These are phyloP conservation scores for Talaromyces rugulosus DNA, from an alignment of 2,329 filamentous ascomycete genomes.

Conservation along the genomic window DNA sequence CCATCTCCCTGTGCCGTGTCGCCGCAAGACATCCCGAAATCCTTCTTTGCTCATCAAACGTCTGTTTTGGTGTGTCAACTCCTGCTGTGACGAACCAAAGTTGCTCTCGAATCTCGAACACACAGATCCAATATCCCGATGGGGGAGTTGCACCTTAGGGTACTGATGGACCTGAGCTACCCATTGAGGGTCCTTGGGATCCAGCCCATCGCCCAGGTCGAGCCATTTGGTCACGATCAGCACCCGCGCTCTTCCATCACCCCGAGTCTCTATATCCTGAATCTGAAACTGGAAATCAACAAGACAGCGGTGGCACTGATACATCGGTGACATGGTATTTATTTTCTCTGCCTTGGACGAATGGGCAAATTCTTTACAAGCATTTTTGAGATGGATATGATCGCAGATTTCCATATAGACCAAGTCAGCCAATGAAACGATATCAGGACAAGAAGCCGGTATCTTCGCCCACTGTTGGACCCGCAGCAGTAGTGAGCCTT, in stretches of 20 bases:
- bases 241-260: not conserved
- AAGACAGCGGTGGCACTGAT: conserved; percentile 1
- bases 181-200: not conserved
- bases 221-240: conserved; percentile 9
- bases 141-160: not conserved
- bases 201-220: conserved; percentile 1
- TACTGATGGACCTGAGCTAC: not conserved
- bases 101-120: not conserved
- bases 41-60: not conserved
- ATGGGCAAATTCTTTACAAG: not conserved
- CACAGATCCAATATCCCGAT: not conserved
- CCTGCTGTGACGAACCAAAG: not conserved
- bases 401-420: not conserved
- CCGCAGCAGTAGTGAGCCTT: not conserved
- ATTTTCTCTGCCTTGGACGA: not conserved
- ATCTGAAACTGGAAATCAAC: conserved; percentile 3
- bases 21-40: not conserved
- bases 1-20: not conserved
- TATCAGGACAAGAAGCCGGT: conserved; percentile 18
- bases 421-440: not conserved
- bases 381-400: not conserved
- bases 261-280: not conserved
- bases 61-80: conserved; percentile 1
- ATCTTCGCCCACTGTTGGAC: conserved; percentile 5
- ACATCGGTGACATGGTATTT: not conserved